These are phyloP conservation scores for Flaveria trinervia DNA, from an alignment of 129 eudicot genomes.

Conservation along the genomic window DNA sequence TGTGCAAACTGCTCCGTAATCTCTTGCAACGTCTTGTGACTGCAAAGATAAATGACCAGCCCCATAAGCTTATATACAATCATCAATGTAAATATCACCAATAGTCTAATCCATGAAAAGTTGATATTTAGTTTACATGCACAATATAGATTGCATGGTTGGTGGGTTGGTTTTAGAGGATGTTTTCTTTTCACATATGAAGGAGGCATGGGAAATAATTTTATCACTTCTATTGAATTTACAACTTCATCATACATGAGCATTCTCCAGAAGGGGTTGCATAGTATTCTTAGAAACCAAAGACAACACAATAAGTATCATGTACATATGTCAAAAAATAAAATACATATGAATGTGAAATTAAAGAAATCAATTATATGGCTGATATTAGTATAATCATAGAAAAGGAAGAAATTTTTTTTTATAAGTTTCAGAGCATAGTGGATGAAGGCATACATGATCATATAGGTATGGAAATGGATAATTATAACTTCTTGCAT, in stretches of 20 bases:
- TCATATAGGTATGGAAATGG: slow-evolving; percentile 96
- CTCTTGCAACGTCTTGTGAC: slow-evolving; percentile 98
- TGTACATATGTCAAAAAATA: slow-evolving; percentile 3
- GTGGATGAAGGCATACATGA: slow-evolving; percentile 47
- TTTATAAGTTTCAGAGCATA: background rate
- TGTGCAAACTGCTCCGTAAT: slow-evolving; percentile 94
- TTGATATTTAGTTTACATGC: background rate
- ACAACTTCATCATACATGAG: background rate
- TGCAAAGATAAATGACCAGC: slow-evolving; percentile 37
- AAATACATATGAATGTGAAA: background rate
- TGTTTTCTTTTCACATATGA: background rate
- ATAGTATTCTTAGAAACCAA: slow-evolving; percentile 12
- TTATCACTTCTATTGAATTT: background rate
- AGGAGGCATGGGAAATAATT: background rate
- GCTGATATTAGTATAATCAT: background rate
- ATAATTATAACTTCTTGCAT: slow-evolving; percentile 62
- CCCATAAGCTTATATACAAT: background rate
- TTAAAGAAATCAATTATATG: background rate
- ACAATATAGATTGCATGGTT: background rate
- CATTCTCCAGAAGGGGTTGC: background rate
- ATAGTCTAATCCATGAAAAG: background rate
- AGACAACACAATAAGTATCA: background rate
- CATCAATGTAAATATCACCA: background rate
- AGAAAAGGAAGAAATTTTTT: background rate
- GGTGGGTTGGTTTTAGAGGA: background rate